A percentile compares a stretch with the other conserved stretches of the same genome.
Conservation (phyloP, 1,284 basidiomycete genomes). For the Wallemia hederae region DNA sequence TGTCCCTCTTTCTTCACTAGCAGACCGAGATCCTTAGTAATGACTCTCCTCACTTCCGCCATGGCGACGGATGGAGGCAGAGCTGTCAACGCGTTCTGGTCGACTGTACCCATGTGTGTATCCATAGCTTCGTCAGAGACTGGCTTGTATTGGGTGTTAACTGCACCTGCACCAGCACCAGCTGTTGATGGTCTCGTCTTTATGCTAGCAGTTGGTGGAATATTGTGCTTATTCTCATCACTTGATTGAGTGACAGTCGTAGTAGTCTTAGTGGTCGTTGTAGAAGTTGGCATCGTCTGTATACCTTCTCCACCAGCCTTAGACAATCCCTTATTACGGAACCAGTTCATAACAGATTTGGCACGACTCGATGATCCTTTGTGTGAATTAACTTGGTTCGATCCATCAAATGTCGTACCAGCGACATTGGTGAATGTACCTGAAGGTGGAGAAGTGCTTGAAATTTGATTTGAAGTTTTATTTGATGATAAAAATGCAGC, state of each 20-base stretch:
- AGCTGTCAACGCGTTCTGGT: constrained; percentile 19
- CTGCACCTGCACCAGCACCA: neutral
- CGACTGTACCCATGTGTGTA: constrained; percentile 17
- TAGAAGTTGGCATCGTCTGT: neutral
- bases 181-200: neutral
- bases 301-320: neutral
- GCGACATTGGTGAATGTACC: neutral
- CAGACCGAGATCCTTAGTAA: neutral
- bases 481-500: neutral
- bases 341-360: neutral
- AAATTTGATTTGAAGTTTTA: neutral
- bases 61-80: constrained; percentile 16
- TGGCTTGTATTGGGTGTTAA: neutral
- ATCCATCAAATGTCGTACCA: constrained; percentile 1
- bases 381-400: neutral
- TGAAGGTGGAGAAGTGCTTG: neutral
- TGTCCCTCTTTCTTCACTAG: neutral
- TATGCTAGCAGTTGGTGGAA: neutral
- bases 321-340: neutral
- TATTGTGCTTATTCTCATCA: too few species aligned
- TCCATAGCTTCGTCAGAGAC: constrained; percentile 9
- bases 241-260: too few species aligned
- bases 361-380: neutral
- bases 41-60: constrained; percentile 13
- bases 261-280: too few species aligned